phyloP scores from a whole-genome alignment of 2,329 filamentous ascomycete genomes.

The Phaeoacremonium minimum region DNA sequence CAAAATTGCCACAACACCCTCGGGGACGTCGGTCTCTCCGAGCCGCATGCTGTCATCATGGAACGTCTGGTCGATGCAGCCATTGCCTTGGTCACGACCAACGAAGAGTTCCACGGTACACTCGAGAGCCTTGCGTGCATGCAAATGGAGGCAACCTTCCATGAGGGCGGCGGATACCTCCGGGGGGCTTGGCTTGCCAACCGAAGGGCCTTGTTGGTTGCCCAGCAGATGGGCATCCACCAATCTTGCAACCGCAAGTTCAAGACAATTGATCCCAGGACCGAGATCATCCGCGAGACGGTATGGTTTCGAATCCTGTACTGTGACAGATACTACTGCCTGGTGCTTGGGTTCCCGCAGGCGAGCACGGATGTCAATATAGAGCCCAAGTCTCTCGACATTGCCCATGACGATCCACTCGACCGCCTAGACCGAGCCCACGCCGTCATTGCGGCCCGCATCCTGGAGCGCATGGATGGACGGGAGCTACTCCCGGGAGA shows the following conservation, averaged over 20 bases:
- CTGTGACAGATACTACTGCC: conserved; percentile 44
- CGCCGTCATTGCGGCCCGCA: conserved; percentile 33
- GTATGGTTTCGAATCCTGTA: conserved; percentile 47
- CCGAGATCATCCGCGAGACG: conserved; percentile 21
- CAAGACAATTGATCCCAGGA: conserved; percentile 30
- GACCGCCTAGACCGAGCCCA: conserved; percentile 42
- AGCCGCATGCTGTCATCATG: neutral
- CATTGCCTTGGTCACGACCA: neutral
- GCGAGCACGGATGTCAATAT: conserved; percentile 36
- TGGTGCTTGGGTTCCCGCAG: conserved; percentile 45
- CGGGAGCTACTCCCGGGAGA: neutral
- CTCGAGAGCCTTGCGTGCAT: neutral
- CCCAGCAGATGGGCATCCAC: conserved; percentile 46
- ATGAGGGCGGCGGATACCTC: conserved; percentile 48
- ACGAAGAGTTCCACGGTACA: neutral
- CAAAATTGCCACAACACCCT: neutral
- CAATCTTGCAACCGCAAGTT: conserved; percentile 24
- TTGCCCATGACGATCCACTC: conserved; percentile 25
- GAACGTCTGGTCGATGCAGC: neutral
- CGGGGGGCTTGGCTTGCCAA: conserved; percentile 49
- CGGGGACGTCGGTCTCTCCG: neutral
- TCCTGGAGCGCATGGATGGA: conserved; percentile 42
- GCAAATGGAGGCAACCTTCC: conserved; percentile 23
- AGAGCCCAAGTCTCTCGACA: conserved; percentile 15
- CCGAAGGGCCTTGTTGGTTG: conserved; percentile 44